A percentile compares a stretch with the other conserved stretches of the same genome.
Conservation (phyloP, 352 stramenopile species). For the Phytopythium mirpurense region DNA sequence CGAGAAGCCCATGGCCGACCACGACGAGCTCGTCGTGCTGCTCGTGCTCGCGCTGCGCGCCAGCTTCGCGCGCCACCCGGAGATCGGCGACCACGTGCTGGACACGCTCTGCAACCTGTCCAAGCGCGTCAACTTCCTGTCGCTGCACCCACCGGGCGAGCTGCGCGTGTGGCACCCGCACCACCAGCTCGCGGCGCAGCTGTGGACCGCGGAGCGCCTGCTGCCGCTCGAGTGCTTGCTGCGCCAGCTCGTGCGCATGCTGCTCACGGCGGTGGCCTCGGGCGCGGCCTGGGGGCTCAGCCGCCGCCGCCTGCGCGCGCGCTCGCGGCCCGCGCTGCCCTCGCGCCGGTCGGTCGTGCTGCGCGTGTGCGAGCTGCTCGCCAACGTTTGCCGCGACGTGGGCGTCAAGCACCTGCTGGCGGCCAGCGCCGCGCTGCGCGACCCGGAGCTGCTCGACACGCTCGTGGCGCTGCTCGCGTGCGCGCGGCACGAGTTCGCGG, state of each 20-base stretch:
- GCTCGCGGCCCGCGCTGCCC: slow-evolving; percentile 6
- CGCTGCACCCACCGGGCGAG: slow-evolving; percentile 42
- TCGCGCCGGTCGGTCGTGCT: slow-evolving; percentile 51
- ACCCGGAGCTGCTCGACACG: slow-evolving; percentile 39
- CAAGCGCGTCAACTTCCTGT: slow-evolving; percentile 67
- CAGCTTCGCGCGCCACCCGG: slow-evolving; percentile 27
- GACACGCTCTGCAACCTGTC: slow-evolving; percentile 71
- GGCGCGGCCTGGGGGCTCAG: slow-evolving; percentile 10
- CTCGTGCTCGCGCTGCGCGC: slow-evolving; percentile 52
- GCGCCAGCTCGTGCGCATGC: slow-evolving; percentile 37
- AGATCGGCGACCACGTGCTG: slow-evolving; percentile 64
- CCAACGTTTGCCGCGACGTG: slow-evolving; percentile 52
- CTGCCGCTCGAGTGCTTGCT: slow-evolving; percentile 62
- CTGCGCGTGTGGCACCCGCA: slow-evolving; percentile 58
- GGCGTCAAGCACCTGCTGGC: slow-evolving; percentile 36
- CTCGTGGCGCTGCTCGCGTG: slow-evolving; percentile 47
- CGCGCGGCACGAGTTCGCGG: slow-evolving; percentile 44
- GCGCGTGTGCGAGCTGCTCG: slow-evolving; percentile 55
- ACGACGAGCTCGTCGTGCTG: slow-evolving; percentile 62
- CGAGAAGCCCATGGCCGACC: slow-evolving; percentile 51
- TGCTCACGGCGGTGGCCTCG: slow-evolving; percentile 9
- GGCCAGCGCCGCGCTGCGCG: slow-evolving; percentile 35
- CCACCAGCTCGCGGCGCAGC: slow-evolving; percentile 47
- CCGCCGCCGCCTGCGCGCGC: slow-evolving; percentile 20
- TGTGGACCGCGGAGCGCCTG: slow-evolving; percentile 59